Base-by-base conservation (phyloP, 805 yeast species). In the Hanseniaspora taiwanica region DNA sequence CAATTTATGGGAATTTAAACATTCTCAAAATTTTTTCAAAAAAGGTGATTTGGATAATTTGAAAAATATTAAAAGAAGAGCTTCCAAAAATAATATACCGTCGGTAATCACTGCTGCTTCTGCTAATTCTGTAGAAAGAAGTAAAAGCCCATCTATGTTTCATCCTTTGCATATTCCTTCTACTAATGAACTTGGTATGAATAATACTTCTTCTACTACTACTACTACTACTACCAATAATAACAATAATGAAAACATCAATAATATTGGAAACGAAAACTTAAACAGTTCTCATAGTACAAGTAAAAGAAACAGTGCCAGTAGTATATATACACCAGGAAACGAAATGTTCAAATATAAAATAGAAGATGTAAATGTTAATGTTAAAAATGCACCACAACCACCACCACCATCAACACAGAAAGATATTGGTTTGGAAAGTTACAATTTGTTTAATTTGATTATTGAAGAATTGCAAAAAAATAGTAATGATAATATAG, bases 1-100 rank as follows among this genome's bases (percentile, higher is more conserved):
- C 23, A 56, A 56, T 43, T 52, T 55, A 13, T 87, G 97, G 97
- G 96, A 89, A 62, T 87, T 87, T 60, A 76, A 78, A 43, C 97
- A 87, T 56, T 74, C 82, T 21, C 76, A 83, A 3, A 83, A 81
- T 27, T 69, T 71, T 44, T 87, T 87, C 62, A 71, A 74, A 48
- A 78, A 84, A 39, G 96, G 95, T 33, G 91, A 86, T 55, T 59
- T 75, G 13, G 91, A 78, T 35, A 67, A 80, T 9, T 62, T 87
- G 45, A 72, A 81, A 40, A 66, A 71, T 13, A 89, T 87, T 55
- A 87, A 84, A 58, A 68, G 97, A 45, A 64, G 96, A 36, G 74
- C 91, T 0, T 69, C 76, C 5, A 49, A 64, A 53, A 50, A 53
- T 17, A 51, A 62, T 33, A 46, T 54, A n/a, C n/a, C n/a, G n/a